Evolutionary conservation across 1,139 yeast species (phyloP).

Genomic region (Hyphopichia pseudoburtonii): DNA sequence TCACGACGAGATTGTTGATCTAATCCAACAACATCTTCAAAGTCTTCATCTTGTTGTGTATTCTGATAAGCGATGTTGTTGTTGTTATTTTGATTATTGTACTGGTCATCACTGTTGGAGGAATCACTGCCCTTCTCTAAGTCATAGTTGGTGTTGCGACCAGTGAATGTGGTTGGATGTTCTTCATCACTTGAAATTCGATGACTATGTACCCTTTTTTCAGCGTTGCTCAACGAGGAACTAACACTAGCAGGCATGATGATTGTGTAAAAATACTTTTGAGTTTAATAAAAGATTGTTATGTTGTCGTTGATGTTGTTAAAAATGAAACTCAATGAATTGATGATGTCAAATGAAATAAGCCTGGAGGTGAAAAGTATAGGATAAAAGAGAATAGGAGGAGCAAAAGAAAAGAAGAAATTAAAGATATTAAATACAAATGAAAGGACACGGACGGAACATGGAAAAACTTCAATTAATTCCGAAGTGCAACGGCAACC

Average conservation of each 20-base stretch:
- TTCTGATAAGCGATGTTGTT: background rate
- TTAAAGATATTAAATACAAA: no score
- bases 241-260: background rate
- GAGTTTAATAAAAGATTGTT: background rate
- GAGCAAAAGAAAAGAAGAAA: no score
- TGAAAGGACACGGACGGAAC: no score
- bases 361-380: no score
- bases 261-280: no score
- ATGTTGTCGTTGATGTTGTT: no score
- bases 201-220: background rate
- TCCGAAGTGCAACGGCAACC: no score
- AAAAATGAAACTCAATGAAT: no score
- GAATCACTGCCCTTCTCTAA: background rate
- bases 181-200: background rate
- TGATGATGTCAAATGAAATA: no score
- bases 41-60: no score
- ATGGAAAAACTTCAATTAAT: no score
- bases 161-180: background rate
- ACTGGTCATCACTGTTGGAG: background rate
- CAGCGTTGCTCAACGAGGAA: background rate
- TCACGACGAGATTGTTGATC: conserved; percentile 20
- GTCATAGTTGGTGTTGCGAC: background rate
- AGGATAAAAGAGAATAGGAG: no score
- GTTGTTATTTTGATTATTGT: background rate
- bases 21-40: background rate